phyloP scores from a whole-genome alignment of 2,329 filamentous ascomycete species.

The Fusarium verrucosum region DNA sequence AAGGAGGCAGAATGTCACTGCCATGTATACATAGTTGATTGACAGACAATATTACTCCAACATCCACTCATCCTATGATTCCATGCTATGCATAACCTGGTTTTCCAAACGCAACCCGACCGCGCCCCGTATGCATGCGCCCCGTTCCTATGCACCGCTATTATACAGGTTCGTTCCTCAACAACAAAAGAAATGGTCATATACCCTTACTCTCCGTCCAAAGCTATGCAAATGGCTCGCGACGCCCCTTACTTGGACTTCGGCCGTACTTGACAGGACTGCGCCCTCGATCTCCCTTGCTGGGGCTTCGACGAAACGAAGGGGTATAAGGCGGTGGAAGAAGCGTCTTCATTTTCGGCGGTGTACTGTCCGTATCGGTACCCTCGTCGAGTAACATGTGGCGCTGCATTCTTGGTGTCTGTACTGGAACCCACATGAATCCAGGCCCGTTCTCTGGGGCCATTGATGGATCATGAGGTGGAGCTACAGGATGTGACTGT shows the following conservation, averaged over 20 bases:
- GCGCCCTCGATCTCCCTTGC: constrained; percentile 58
- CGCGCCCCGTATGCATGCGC: constrained; percentile 21
- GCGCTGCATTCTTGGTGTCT: constrained; percentile 58
- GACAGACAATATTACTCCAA: constrained; percentile 13
- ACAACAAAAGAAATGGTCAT: constrained; percentile 16
- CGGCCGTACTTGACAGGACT: constrained; percentile 59
- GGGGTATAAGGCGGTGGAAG: constrained; percentile 58
- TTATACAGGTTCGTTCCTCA: constrained; percentile 34
- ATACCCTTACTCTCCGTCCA: background rate
- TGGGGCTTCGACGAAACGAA: constrained; percentile 57
- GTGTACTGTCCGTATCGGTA: constrained; percentile 63
- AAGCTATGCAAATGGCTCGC: constrained; percentile 17
- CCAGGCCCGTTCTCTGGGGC: constrained; percentile 51
- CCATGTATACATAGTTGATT: constrained; percentile 13
- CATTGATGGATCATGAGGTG: constrained; percentile 38
- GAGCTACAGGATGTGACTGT: constrained; percentile 38
- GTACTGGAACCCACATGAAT: constrained; percentile 61
- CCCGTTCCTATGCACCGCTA: constrained; percentile 28
- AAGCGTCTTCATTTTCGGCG: constrained; percentile 54
- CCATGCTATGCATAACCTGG: constrained; percentile 16
- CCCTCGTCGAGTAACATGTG: constrained; percentile 56
- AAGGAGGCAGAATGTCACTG: constrained; percentile 4
- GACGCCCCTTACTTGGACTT: constrained; percentile 50
- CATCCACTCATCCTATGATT: constrained; percentile 11
- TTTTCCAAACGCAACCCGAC: constrained; percentile 27